phyloP scores from a whole-genome alignment of 2,329 filamentous ascomycete genomes.

The Ophiosphaerella narmari region DNA sequence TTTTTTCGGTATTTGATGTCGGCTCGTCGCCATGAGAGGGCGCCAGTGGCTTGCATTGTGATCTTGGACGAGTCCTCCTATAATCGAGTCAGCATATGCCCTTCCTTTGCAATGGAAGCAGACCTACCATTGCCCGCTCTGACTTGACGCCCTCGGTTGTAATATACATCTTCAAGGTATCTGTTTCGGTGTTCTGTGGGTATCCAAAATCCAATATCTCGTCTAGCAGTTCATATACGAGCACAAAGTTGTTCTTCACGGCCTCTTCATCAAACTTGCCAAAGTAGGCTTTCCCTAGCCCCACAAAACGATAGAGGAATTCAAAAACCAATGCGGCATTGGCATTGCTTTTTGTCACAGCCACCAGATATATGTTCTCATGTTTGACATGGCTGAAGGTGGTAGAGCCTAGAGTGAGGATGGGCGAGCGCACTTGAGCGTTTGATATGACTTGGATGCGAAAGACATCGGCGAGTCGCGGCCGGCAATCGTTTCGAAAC shows the following conservation, averaged over 20 bases:
- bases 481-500: constrained; percentile 97
- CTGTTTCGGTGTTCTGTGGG: constrained; percentile 97
- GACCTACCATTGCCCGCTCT: constrained; percentile 66
- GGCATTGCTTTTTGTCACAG: constrained; percentile 97
- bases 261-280: constrained; percentile 99
- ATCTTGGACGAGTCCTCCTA: constrained; percentile 92
- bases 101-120: neutral
- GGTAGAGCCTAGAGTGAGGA: constrained; percentile 94
- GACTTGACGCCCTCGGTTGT: constrained; percentile 98
- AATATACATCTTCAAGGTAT: constrained; percentile 99
- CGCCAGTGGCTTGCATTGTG: constrained; percentile 98
- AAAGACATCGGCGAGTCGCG: constrained; percentile 96
- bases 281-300: constrained; percentile 93
- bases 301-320: constrained; percentile 90
- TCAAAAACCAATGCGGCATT: constrained; percentile 98
- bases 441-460: constrained; percentile 99
- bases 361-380: constrained; percentile 98
- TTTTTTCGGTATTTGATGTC: constrained; percentile 99
- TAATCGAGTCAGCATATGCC: constrained; percentile 17
- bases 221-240: constrained; percentile 96
- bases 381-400: constrained; percentile 99
- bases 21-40: constrained; percentile 92
- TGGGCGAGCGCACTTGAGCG: constrained; percentile 94
- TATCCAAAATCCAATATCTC: constrained; percentile 99
- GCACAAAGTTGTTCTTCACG: constrained; percentile 99